Evolutionary conservation across 2,329 filamentous ascomycete genomes (phyloP), one percentile per base, ranked within the genome.

Genomic region (Fusarium sublunatum): DNA sequence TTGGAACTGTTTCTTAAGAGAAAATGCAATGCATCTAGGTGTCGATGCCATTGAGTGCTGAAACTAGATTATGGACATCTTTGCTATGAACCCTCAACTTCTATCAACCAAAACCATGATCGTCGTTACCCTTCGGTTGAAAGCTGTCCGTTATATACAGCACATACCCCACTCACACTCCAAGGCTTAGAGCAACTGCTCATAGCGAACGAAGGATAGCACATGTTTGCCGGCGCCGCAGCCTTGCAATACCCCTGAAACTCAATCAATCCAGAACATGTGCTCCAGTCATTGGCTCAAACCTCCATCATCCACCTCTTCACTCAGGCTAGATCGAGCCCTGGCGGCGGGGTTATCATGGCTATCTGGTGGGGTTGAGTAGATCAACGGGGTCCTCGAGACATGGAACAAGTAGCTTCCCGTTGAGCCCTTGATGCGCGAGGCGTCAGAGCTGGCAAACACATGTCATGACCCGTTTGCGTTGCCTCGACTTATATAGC

Each of bases 221-320:
- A 72, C 68, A 72, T 72, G 69, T 63, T 58, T 56, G 46, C 47
- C 48, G 58, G 43, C 49, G 63, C 52, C 45, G 60, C 48, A 60
- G 64, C 69, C 66, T 70, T 63, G 49, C 44, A 43, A 59, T 52
- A 41, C 46, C 67, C 73, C 64, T 70, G 62, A 63, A 63, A 61
- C 64, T 46, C 58, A 64, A 71, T 64, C 53, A 66, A 61, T 48
- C 47, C 63, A 48, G 54, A 64, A 57, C 77, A 80, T 79, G 78
- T 80, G 78, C 73, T 70, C 70, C 71, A 79, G 74, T 68, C 70
- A 80, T 80, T 80, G 78, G 78, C 62, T 74, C 70, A 73, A 70
- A 67, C 68, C 53, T 48, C 45, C 38, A 54, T 62, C 58, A 41
- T 26, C 55, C 32, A 61, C 38, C 24, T 42, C 26, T 31, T 54